Percentiles rank a stretch among this genome's conserved stretches.
phyloP scores from a whole-genome alignment of 1,139 yeast species.

The Hyphopichia khmerensis region DNA sequence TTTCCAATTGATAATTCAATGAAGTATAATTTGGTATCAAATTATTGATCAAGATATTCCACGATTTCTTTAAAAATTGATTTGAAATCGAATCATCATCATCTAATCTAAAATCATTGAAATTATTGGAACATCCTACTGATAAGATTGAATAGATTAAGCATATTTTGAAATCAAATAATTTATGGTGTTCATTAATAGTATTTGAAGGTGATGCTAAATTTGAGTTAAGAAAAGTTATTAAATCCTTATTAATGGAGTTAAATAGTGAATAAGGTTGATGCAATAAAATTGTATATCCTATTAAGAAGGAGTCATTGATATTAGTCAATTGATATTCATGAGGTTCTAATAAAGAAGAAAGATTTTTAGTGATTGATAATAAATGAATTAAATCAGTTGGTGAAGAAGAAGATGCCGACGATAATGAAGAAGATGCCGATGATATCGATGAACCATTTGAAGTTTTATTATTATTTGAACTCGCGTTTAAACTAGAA shows the following conservation, averaged over 20 bases:
- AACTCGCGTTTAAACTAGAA: too few relatives aligned
- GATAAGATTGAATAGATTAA: conserved; percentile 26
- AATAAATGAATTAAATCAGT: conserved; percentile 29
- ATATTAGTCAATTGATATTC: conserved; percentile 8
- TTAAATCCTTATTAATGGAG: conserved; percentile 24
- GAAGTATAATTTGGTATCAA: conserved; percentile 43
- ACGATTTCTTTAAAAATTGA: conserved; percentile 36
- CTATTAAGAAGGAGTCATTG: conserved; percentile 33
- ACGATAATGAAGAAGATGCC: too few relatives aligned
- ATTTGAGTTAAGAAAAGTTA: conserved; percentile 24
- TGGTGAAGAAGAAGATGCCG: background rate
- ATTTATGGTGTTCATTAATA: background rate
- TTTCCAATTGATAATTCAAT: conserved; percentile 37
- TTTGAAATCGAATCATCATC: conserved; percentile 21
- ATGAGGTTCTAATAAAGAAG: background rate
- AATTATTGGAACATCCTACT: conserved; percentile 19
- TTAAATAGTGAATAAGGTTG: conserved; percentile 19
- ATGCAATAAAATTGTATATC: conserved; percentile 24
- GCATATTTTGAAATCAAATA: conserved; percentile 26
- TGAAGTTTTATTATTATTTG: too few relatives aligned
- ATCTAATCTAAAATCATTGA: background rate
- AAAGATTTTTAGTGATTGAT: conserved; percentile 29
- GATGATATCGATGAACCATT: too few relatives aligned
- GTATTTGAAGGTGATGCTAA: conserved; percentile 5
- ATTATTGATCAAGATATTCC: conserved; percentile 45